phyloP scores from a whole-genome alignment of 2,329 filamentous ascomycete genomes.

The Hymenoscyphus salicellus region DNA sequence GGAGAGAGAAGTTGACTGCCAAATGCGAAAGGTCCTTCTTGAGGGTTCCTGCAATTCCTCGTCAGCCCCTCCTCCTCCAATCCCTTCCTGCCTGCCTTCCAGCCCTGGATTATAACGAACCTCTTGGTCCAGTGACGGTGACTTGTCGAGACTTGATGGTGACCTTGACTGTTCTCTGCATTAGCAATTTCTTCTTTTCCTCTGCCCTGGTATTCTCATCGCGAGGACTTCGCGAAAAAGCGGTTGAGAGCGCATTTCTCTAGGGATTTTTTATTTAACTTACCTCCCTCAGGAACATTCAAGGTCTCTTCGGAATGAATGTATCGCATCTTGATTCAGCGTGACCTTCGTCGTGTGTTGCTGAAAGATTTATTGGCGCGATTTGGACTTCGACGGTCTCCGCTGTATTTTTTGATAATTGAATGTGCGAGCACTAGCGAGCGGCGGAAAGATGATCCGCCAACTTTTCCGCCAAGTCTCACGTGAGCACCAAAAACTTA shows the following conservation, averaged over 20 bases:
- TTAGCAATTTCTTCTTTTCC: conserved; percentile 37
- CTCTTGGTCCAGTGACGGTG: conserved; percentile 95
- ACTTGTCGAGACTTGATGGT: conserved; percentile 94
- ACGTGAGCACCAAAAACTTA: no score
- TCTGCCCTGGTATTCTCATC: neutral
- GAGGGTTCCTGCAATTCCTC: conserved; percentile 70
- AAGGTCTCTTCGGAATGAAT: conserved; percentile 97
- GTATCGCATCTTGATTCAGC: conserved; percentile 88
- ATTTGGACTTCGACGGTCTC: neutral
- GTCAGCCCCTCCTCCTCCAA: conserved; percentile 34
- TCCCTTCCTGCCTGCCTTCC: neutral
- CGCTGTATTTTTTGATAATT: no score
- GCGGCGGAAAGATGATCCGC: no score
- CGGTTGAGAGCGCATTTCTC: neutral
- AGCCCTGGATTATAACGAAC: conserved; percentile 47
- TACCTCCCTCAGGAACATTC: conserved; percentile 94
- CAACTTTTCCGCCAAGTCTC: no score
- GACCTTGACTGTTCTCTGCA: conserved; percentile 76
- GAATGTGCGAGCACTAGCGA: no score
- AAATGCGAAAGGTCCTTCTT: conserved; percentile 95
- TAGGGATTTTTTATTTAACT: conserved; percentile 43
- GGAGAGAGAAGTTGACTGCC: conserved; percentile 90
- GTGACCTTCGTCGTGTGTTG: conserved; percentile 26
- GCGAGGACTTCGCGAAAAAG: neutral
- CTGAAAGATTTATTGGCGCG: conserved; percentile 13